phyloP scores from a whole-genome alignment of 371 early-diverging fungal species.

The Apophysomyces elegans region DNA sequence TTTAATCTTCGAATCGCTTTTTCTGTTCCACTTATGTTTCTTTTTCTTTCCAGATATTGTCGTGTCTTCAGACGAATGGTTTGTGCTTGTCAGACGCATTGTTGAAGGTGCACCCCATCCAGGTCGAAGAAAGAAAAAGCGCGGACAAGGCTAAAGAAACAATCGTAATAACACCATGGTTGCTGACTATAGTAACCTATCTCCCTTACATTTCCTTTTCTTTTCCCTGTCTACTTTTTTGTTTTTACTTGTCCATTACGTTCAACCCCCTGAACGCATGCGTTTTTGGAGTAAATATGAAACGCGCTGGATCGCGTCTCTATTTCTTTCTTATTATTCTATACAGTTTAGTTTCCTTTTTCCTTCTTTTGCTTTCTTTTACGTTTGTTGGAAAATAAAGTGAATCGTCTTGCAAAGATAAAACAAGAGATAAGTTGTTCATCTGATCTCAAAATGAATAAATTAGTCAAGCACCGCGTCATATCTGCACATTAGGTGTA shows the following conservation, averaged over 20 bases:
- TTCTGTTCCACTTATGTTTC: no score
- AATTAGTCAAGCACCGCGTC: no score
- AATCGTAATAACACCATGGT: no score
- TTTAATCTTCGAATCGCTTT: no score
- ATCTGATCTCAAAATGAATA: no score
- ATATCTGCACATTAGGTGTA: no score
- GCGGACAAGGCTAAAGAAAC: neutral
- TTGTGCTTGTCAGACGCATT: conserved; percentile 38
- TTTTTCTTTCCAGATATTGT: conserved; percentile 26
- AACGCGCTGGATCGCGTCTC: conserved; percentile 9
- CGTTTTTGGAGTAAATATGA: neutral
- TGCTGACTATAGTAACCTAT: neutral
- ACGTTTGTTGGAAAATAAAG: no score
- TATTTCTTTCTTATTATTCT: neutral
- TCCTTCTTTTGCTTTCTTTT: no score
- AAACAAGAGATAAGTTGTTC: no score
- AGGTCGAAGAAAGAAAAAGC: conserved; percentile 47
- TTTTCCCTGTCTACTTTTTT: neutral
- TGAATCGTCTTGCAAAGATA: no score
- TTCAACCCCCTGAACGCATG: neutral
- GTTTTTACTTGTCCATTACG: neutral
- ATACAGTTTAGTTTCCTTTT: neutral
- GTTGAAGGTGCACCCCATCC: conserved; percentile 53
- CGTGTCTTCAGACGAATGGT: conserved; percentile 42
- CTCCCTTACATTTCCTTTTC: neutral